A percentile compares a stretch with the other conserved stretches of the same genome.
phyloP scores from a whole-genome alignment of 345 rosid genomes.

The Raphanus raphanistrum region DNA sequence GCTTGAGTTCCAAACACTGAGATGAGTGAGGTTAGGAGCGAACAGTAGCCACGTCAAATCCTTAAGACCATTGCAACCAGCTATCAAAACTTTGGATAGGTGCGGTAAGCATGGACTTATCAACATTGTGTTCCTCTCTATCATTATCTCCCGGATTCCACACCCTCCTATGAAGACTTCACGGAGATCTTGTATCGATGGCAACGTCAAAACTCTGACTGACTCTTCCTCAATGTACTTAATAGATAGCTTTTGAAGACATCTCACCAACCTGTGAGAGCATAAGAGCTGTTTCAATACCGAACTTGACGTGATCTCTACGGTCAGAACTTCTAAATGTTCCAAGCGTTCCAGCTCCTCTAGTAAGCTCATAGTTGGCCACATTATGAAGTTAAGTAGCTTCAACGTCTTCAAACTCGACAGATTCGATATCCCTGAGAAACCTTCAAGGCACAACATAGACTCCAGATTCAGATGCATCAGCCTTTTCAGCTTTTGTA shows the following conservation, averaged over 20 bases:
- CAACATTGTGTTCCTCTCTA: background rate
- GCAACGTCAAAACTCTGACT: background rate
- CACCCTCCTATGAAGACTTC: background rate
- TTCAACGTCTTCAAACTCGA: background rate
- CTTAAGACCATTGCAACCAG: background rate
- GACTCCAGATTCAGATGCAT: conserved; percentile 7
- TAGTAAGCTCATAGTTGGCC: background rate
- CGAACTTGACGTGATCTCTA: background rate
- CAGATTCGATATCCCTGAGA: background rate
- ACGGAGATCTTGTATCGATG: background rate
- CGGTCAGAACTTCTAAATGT: background rate
- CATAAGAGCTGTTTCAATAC: background rate
- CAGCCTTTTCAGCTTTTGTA: conserved; percentile 1
- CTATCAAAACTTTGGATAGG: background rate
- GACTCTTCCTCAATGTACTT: background rate
- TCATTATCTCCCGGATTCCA: conserved; percentile 7
- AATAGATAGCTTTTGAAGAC: background rate
- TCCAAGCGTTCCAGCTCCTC: conserved; percentile 18
- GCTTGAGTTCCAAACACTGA: background rate
- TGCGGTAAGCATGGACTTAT: background rate
- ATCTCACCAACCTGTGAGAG: background rate
- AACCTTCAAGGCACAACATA: background rate
- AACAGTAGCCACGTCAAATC: conserved; percentile 35
- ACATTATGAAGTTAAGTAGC: background rate
- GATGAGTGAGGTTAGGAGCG: conserved; percentile 27